Evolutionary conservation across 306 rosid genomes (phyloP).

Genomic region (Cyamopsis tetragonoloba): DNA sequence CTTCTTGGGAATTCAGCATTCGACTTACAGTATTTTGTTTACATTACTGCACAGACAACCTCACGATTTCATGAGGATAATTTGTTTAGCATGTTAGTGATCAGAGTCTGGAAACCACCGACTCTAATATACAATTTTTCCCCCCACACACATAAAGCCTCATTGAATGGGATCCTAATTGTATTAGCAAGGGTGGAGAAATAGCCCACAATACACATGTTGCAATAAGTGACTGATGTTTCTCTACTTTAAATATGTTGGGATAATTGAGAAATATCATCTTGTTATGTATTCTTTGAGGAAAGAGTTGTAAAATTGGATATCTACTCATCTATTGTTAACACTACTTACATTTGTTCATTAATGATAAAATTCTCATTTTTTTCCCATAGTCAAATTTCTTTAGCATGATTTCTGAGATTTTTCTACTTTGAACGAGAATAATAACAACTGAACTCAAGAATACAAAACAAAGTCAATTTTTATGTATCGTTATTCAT

Average conservation of each 20-base stretch:
- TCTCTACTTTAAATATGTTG: slow-evolving; percentile 37
- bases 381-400: slow-evolving; percentile 23
- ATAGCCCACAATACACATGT: slow-evolving; percentile 42
- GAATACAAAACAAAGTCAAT: background rate
- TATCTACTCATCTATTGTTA: slow-evolving; percentile 34
- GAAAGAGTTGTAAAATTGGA: slow-evolving; percentile 49
- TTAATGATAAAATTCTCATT: slow-evolving; percentile 42
- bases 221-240: slow-evolving; percentile 53
- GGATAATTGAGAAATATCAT: slow-evolving; percentile 42
- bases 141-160: slow-evolving; percentile 36
- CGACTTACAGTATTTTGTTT: slow-evolving; percentile 37
- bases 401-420: background rate
- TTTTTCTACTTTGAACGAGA: background rate
- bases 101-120: slow-evolving; percentile 36
- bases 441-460: background rate
- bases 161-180: slow-evolving; percentile 43
- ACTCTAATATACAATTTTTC: slow-evolving; percentile 41
- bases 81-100: slow-evolving; percentile 34
- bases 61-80: slow-evolving; percentile 37
- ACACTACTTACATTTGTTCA: slow-evolving; percentile 54
- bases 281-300: slow-evolving; percentile 51
- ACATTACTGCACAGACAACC: slow-evolving; percentile 33
- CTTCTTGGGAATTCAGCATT: slow-evolving; percentile 23
- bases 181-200: slow-evolving; percentile 53
- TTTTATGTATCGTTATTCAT: background rate